These are phyloP conservation scores for Trypanosoma lewisi DNA, from an alignment of 208 protist genomes.

Conservation along the genomic window DNA sequence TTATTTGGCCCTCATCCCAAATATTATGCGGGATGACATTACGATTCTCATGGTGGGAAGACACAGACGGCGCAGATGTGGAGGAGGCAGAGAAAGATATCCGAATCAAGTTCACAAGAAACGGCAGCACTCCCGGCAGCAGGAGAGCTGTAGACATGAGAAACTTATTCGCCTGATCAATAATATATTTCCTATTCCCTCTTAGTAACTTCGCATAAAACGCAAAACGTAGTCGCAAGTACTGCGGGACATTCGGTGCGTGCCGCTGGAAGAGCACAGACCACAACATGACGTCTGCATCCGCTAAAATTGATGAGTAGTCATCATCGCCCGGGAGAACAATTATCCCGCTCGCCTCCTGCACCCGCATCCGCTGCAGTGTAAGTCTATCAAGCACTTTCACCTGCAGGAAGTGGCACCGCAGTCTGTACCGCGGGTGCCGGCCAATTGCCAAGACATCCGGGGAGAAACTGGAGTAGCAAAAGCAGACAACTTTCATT, in stretches of 20 bases:
- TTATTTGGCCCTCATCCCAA: conserved; percentile 49
- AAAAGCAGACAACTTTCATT: conserved; percentile 86
- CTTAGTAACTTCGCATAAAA: conserved; percentile 68
- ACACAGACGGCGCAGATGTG: conserved; percentile 44
- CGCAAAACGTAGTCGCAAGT: conserved; percentile 80
- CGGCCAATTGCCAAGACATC: conserved; percentile 73
- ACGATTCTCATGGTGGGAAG: conserved; percentile 47
- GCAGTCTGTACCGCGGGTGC: conserved; percentile 77
- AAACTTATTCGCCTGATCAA: conserved; percentile 83
- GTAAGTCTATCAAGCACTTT: conserved; percentile 57
- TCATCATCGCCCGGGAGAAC: conserved; percentile 70
- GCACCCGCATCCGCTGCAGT: conserved; percentile 62
- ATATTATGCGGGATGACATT: too few relatives aligned
- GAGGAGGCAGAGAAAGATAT: too few relatives aligned
- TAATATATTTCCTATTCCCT: conserved; percentile 50
- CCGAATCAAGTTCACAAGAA: conserved; percentile 83
- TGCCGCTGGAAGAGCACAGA: conserved; percentile 80
- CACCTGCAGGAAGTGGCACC: conserved; percentile 68
- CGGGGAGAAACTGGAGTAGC: conserved; percentile 57
- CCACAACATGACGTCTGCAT: conserved; percentile 84
- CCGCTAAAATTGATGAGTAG: conserved; percentile 65
- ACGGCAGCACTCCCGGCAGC: conserved; percentile 78
- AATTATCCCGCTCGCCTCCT: conserved; percentile 64
- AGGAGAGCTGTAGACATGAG: conserved; percentile 80
- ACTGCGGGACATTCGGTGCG: conserved; percentile 70